These are phyloP conservation scores for Trichoderma koningii DNA, from an alignment of 2,329 filamentous ascomycete genomes.

Conservation along the genomic window DNA sequence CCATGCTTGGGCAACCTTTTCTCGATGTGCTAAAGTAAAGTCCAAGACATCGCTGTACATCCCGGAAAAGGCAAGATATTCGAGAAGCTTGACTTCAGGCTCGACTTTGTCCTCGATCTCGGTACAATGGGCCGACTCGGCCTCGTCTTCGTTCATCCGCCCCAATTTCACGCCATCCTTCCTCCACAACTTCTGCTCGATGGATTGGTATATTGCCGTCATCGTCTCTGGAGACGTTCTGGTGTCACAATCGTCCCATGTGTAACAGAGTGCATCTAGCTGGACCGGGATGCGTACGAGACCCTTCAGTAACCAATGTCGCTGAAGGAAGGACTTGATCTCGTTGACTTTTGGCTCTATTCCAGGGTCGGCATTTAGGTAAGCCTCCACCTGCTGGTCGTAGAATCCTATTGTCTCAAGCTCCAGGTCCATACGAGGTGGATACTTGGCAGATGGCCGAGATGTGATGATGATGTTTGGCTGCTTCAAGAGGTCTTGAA, in stretches of 20 bases:
- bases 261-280: constrained; percentile 48
- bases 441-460: constrained; percentile 37
- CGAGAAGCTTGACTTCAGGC: background rate
- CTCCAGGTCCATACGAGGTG: constrained; percentile 37
- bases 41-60: too few relatives aligned
- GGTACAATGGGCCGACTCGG: background rate
- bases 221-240: constrained; percentile 4
- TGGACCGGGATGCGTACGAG: constrained; percentile 49
- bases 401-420: constrained; percentile 46
- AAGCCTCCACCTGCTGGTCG: constrained; percentile 40
- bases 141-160: background rate
- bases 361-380: constrained; percentile 29
- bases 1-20: too few relatives aligned
- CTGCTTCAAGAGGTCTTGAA: constrained; percentile 38
- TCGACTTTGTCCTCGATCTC: too few relatives aligned
- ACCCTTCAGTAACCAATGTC: constrained; percentile 38
- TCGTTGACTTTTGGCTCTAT: constrained; percentile 25
- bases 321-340: constrained; percentile 40
- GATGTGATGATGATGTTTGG: constrained; percentile 46
- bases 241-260: constrained; percentile 36
- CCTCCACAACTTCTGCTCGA: too few relatives aligned
- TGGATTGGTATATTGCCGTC: background rate
- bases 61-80: background rate
- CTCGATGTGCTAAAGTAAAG: too few relatives aligned
- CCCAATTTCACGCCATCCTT: too few relatives aligned